Evolutionary conservation across 2,329 filamentous ascomycete genomes (phyloP).

Genomic region (Meredithiella fracta): DNA sequence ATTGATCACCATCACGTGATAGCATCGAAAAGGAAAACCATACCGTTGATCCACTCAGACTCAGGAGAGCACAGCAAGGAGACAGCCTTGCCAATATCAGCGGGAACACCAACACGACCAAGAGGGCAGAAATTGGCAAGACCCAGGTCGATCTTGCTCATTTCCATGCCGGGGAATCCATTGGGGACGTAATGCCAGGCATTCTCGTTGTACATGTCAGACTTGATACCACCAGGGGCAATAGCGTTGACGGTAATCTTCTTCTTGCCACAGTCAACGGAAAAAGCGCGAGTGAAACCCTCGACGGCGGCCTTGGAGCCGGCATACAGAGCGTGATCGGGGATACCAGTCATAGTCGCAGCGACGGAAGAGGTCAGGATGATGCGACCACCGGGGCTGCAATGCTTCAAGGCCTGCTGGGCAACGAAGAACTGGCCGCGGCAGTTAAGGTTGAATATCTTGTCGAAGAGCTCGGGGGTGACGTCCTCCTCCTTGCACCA

Average conservation of each 20-base stretch:
- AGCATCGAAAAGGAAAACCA: constrained; percentile 17
- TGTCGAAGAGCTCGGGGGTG: constrained; percentile 52
- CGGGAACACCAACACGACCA: constrained; percentile 38
- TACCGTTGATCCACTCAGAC: constrained; percentile 50
- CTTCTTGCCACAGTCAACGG: constrained; percentile 51
- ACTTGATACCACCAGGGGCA: constrained; percentile 57
- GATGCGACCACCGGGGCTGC: constrained; percentile 52
- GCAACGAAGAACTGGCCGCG: constrained; percentile 64
- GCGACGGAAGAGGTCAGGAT: constrained; percentile 59
- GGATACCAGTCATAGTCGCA: constrained; percentile 46
- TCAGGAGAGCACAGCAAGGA: constrained; percentile 39
- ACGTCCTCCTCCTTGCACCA: constrained; percentile 57
- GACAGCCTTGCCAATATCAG: constrained; percentile 42
- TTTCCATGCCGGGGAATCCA: constrained; percentile 33
- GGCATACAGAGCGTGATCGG: constrained; percentile 55
- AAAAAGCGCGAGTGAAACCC: constrained; percentile 54
- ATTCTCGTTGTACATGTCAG: constrained; percentile 60
- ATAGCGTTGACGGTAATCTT: constrained; percentile 58
- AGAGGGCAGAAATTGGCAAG: constrained; percentile 42
- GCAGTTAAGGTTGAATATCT: constrained; percentile 55
- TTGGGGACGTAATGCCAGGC: constrained; percentile 49
- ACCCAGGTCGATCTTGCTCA: constrained; percentile 36
- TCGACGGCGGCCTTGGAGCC: constrained; percentile 58
- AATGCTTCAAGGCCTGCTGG: constrained; percentile 55
- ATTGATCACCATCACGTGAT: not conserved